Percentiles rank a stretch among this genome's conserved stretches.
phyloP scores from a whole-genome alignment of 2,329 filamentous ascomycete genomes.

The Diaporthe humulicola region DNA sequence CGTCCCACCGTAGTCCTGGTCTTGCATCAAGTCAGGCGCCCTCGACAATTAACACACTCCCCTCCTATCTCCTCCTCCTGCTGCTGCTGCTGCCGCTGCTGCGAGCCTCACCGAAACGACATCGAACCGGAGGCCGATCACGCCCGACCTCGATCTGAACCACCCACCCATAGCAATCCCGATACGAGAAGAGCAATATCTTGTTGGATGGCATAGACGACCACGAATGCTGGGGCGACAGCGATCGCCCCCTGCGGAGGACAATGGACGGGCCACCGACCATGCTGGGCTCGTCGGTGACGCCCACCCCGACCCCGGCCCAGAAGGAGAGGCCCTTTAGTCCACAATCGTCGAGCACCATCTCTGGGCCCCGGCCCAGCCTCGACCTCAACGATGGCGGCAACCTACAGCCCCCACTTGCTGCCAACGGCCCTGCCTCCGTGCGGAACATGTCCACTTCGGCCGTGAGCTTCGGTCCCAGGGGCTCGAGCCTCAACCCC shows the following conservation, averaged over 20 bases:
- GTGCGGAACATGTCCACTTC: conserved; percentile 65
- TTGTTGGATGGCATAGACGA: conserved; percentile 38
- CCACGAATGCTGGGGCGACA: conserved; percentile 47
- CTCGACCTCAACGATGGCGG: conserved; percentile 67
- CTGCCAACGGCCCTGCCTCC: conserved; percentile 55
- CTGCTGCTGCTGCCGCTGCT: background rate
- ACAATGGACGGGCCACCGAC: conserved; percentile 53
- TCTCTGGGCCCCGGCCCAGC: conserved; percentile 58
- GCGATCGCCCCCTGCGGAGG: conserved; percentile 48
- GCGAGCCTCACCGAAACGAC: conserved; percentile 14
- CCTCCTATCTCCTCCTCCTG: background rate
- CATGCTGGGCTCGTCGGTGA: conserved; percentile 68
- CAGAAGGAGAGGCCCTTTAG: conserved; percentile 60
- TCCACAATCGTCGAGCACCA: conserved; percentile 57
- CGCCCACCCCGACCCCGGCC: conserved; percentile 55
- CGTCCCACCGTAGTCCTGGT: background rate
- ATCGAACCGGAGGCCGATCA: background rate
- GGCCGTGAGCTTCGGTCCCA: conserved; percentile 73
- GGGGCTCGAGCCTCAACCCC: conserved; percentile 78
- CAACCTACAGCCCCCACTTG: conserved; percentile 61
- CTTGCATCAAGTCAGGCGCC: background rate
- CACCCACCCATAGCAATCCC: background rate
- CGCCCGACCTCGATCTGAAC: background rate
- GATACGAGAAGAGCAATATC: background rate
- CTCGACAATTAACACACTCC: background rate